Evolutionary conservation across 225 moss, liverwort and hornwort genomes (phyloP), one percentile per base, ranked within the genome.

Genomic region (Pseudisothecium myosuroides): DNA sequence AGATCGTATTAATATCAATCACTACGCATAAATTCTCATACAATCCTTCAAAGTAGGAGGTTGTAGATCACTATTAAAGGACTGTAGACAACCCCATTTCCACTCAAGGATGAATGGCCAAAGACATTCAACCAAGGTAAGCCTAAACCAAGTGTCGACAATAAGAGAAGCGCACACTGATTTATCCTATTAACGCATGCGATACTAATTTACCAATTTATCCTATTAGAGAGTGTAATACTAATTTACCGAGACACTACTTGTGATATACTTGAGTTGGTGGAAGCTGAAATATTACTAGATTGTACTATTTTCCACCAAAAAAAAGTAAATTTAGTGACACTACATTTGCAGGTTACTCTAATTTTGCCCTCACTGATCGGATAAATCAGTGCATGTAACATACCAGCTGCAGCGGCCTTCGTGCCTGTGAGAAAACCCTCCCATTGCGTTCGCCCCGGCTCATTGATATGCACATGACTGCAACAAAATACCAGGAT

Each of bases 391-490:
- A 47, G 26, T 23, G 17, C 20, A 3, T 75, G 90, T 89, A 41
- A 71, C 84, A 43, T 92, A 99, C 99, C 99, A 86, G 99, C 99
- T 85, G 95, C 99, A 80, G 99, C 97, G 73, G 97, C 99, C 91
- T 87, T 95, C 6, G 99, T 99, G 81, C 96, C 99, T 29, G 97
- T 96, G 65, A 93, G 82, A 83, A 97, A 99, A 41, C 99, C 99
- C 92, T 99, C 99, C 99, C 99, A 99, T 83, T 97, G 94, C 14
- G 84, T 88, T 87, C 99, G 93, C 59, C 99, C 99, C 31, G 99
- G 99, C 75, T 99, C 99, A 90, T 99, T 94, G 78, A 99, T 84
- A 84, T 99, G 99, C 76, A 97, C 97, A 91, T 99, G 99, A 69
- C 98, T 99, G 95, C 91, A 74, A 87, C 47, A 61, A 45, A 17